Conservation (phyloP, 768 basidiomycete species). For the Agaricus sinodeliciosus region DNA sequence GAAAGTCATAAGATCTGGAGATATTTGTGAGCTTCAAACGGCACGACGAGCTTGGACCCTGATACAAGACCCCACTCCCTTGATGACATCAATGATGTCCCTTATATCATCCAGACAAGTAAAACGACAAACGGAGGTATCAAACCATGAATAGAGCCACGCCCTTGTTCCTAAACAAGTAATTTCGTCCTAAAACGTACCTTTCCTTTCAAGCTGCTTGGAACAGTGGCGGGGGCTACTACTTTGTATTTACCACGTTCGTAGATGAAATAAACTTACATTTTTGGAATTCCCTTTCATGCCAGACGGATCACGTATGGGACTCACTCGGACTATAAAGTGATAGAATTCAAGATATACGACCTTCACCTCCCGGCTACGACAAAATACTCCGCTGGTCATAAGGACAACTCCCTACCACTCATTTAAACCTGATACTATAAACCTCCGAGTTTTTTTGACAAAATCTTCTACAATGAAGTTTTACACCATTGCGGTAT, state of each 20-base stretch:
- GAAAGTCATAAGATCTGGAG: too few species aligned
- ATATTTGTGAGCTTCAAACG: too few species aligned
- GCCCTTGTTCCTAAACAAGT: conserved; percentile 3
- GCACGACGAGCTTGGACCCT: too few species aligned
- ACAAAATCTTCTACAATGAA: background rate
- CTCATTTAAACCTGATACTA: too few species aligned
- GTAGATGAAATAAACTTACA: background rate
- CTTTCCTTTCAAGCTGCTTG: background rate
- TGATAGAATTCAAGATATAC: too few species aligned
- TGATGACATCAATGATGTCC: too few species aligned
- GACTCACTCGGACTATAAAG: too few species aligned
- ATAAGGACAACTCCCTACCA: too few species aligned
- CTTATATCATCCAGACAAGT: background rate
- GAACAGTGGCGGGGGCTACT: background rate
- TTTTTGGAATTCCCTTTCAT: conserved; percentile 4
- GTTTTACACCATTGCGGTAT: background rate
- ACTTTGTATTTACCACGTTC: background rate
- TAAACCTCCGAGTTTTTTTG: background rate
- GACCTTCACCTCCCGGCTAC: too few species aligned
- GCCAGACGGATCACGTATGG: too few species aligned
- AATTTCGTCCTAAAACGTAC: conserved; percentile 5
- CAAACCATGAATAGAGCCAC: background rate
- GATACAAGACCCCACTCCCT: too few species aligned
- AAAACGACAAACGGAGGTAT: conserved; percentile 1
- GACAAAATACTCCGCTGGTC: too few species aligned